Evolutionary conservation across 352 stramenopile species (phyloP), one percentile per base, ranked within the genome.

Genomic region (Phytophthora citricola): DNA sequence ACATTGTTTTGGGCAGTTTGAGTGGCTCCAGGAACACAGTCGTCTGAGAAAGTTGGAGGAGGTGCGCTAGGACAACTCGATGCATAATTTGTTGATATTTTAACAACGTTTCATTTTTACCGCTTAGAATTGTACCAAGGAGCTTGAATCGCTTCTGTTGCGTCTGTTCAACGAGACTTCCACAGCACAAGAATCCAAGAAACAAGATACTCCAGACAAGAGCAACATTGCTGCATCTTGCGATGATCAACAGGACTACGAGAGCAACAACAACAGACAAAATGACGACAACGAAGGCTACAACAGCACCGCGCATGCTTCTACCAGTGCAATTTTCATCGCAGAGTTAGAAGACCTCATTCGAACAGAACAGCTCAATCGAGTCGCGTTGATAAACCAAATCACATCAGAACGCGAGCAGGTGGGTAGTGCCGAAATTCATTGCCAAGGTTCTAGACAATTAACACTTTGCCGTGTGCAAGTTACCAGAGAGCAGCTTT

Each of bases 1-100:
- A 60, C 31, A 36, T 5, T 20, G 15, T 58, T 26, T 47, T 49
- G 24, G 32, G 11, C 17, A 89, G 75, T 91, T 85, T 58, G 80
- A 91, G 38, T 92, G 83, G 83, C 72, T 91, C 29, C 75, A 90
- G 49, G 86, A 94, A 26, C 74, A 88, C 20, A 78, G 60, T 4
- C 75, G 88, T 5, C 47, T 91, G 15, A 87, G 81, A 55, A 89
- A 79, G 17, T 64, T 92, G 11, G 83, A 92, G 63, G 81, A 89
- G 58, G 83, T 39, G 12, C 41, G 17, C 4, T 48, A 24, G 12
- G 27, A 17, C 10, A 31, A 3, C 22, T 61, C 57, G 11, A 2
- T 2, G 29, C 3, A 17, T 32, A 41, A 15, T 45, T 47, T 40
- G 12, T 4, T 47, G 7, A 31, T 9, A 32, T 32, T 32, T 32